These are phyloP conservation scores for Xylariales sp. DNA, from an alignment of 2,329 filamentous ascomycete genomes.

Conservation along the genomic window DNA sequence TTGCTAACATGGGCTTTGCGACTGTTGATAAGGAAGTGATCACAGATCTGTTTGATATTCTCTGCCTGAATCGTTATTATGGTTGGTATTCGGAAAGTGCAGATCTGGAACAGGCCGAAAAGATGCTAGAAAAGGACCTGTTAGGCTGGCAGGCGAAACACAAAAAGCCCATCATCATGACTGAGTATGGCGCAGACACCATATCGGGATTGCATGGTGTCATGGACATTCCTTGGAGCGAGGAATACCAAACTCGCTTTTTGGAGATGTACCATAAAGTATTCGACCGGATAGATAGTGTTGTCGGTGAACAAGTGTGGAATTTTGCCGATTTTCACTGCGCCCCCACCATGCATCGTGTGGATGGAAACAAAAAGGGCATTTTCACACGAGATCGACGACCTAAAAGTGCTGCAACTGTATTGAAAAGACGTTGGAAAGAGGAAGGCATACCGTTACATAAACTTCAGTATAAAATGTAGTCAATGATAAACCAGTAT, in stretches of 20 bases:
- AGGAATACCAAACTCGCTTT: too few species aligned
- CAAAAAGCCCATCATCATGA: too few species aligned
- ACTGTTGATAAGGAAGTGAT: constrained; percentile 13
- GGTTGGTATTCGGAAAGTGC: constrained; percentile 21
- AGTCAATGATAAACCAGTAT: too few species aligned
- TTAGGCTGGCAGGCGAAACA: too few species aligned
- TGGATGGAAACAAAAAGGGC: constrained; percentile 21
- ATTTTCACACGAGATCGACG: constrained; percentile 17
- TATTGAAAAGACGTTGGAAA: constrained; percentile 13
- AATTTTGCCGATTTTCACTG: constrained; percentile 22
- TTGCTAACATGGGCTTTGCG: constrained; percentile 14
- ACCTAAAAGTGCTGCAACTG: constrained; percentile 14
- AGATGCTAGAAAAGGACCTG: constrained; percentile 17
- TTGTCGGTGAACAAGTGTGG: constrained; percentile 24
- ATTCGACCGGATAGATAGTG: constrained; percentile 18
- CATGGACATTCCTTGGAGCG: too few species aligned
- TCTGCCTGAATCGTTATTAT: constrained; percentile 23
- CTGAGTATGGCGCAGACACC: too few species aligned
- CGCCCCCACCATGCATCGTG: constrained; percentile 11
- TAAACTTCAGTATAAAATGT: too few species aligned
- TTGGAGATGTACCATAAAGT: constrained; percentile 25
- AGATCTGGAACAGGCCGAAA: constrained; percentile 17
- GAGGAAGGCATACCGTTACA: not conserved
- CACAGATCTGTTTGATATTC: constrained; percentile 21
- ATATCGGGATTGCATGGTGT: too few species aligned